A percentile compares a stretch with the other conserved stretches of the same genome.
phyloP scores from a whole-genome alignment of 1,284 basidiomycete genomes.

The Trichosporon sp. region DNA sequence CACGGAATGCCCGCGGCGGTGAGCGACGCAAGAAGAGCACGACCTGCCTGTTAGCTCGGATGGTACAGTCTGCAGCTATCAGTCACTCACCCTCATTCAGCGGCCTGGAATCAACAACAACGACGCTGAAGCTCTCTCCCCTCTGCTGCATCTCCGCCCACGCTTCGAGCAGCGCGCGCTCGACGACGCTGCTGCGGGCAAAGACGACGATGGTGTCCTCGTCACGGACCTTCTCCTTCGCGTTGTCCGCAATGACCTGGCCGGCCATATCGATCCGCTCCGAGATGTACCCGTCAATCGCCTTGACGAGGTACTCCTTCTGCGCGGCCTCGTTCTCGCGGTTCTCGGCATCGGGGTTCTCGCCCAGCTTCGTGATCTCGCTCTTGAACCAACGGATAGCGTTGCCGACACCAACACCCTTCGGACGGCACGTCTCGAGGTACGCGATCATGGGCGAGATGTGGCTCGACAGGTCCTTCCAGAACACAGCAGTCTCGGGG shows the following conservation, averaged over 20 bases:
- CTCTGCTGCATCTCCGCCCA: constrained; percentile 52
- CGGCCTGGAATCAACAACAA: constrained; percentile 91
- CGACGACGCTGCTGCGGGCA: constrained; percentile 88
- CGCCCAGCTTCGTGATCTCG: constrained; percentile 87
- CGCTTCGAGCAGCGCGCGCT: constrained; percentile 78
- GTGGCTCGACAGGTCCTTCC: constrained; percentile 44
- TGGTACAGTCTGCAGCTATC: background rate
- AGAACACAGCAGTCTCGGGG: constrained; percentile 42
- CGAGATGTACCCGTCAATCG: constrained; percentile 88
- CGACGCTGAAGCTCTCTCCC: constrained; percentile 74
- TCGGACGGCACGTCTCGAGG: constrained; percentile 46
- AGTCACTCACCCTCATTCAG: constrained; percentile 72
- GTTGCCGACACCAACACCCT: constrained; percentile 49
- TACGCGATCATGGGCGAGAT: constrained; percentile 49
- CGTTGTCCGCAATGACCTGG: constrained; percentile 84
- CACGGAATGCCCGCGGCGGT: constrained; percentile 71
- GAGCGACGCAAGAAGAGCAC: constrained; percentile 67
- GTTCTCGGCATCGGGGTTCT: constrained; percentile 74
- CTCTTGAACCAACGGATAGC: constrained; percentile 72
- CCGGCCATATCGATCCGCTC: constrained; percentile 92
- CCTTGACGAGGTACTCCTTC: constrained; percentile 72
- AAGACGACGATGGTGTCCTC: constrained; percentile 91
- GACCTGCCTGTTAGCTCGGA: constrained; percentile 55
- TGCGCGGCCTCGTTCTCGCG: constrained; percentile 92
- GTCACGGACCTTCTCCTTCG: constrained; percentile 86